Percentiles rank a stretch among this genome's conserved stretches.
Evolutionary conservation across 2,329 filamentous ascomycete species (phyloP).

Genomic region (Pseudogymnoascus sp.): DNA sequence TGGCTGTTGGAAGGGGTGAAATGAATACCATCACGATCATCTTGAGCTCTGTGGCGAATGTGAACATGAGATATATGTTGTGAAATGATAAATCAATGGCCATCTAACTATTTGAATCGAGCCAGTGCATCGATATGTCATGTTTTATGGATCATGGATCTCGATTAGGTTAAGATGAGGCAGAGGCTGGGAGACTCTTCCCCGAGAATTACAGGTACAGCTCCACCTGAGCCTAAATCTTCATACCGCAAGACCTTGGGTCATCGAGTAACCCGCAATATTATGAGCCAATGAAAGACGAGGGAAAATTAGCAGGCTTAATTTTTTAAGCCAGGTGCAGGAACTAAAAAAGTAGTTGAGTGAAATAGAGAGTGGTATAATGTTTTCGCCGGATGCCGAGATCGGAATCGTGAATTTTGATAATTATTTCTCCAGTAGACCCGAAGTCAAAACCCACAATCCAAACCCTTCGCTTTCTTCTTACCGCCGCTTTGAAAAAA

Average conservation of each 20-base stretch:
- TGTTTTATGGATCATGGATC: neutral
- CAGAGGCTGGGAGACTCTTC: neutral
- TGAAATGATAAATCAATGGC: neutral
- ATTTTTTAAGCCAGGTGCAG: constrained; percentile 6
- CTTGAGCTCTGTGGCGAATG: neutral
- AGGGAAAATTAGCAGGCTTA: neutral
- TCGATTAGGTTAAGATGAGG: constrained; percentile 5
- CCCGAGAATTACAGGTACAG: neutral
- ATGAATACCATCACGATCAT: constrained; percentile 8
- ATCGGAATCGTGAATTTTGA: neutral
- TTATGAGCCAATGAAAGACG: neutral
- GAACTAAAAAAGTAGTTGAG: neutral
- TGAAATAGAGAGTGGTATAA: neutral
- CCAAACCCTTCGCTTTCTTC: neutral
- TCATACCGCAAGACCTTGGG: constrained; percentile 2
- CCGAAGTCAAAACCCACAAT: constrained; percentile 2
- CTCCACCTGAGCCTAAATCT: constrained; percentile 7
- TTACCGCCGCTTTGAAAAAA: neutral
- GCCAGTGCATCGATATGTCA: neutral
- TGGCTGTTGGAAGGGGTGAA: neutral
- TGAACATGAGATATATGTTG: neutral
- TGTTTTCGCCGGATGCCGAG: neutral
- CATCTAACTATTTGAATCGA: neutral
- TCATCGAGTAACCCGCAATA: neutral
- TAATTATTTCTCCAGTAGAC: neutral